A percentile compares a stretch with the other conserved stretches of the same genome.
Evolutionary conservation across 108 stramenopile species (phyloP).

Genomic region (Nannochloropsis oceanica): DNA sequence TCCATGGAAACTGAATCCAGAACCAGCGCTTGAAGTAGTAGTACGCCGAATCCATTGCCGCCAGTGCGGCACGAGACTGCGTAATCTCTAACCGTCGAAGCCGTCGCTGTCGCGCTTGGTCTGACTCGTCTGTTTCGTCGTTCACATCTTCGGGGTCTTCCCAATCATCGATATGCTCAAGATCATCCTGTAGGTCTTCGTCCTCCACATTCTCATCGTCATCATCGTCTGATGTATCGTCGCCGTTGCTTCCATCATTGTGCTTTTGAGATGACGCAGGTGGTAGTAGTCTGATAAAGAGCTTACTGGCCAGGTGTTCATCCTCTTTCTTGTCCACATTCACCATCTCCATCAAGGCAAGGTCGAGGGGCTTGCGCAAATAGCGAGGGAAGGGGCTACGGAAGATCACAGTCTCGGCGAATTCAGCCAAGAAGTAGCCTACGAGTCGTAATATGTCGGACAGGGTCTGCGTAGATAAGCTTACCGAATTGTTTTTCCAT

Average conservation of each 20-base stretch:
- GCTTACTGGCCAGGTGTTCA: background rate
- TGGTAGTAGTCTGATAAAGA: background rate
- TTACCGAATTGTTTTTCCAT: conserved; percentile 10
- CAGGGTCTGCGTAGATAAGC: background rate
- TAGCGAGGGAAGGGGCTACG: background rate
- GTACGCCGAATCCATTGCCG: background rate
- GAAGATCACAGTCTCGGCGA: background rate
- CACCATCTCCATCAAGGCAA: background rate
- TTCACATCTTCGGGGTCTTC: background rate
- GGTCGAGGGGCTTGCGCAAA: background rate
- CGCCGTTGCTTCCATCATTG: background rate
- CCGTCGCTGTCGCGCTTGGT: background rate
- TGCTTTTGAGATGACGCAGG: background rate
- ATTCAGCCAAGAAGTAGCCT: background rate
- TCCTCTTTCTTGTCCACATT: background rate
- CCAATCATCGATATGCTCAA: background rate
- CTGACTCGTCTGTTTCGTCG: background rate
- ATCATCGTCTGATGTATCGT: background rate
- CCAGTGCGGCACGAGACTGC: background rate
- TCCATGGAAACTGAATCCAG: conserved; percentile 59
- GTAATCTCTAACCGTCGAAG: background rate
- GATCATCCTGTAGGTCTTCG: background rate
- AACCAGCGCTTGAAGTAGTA: conserved; percentile 52
- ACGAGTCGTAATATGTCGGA: background rate
- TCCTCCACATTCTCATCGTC: background rate